Base-by-base conservation (phyloP, 495 filamentous ascomycete genomes). In the Daldinia caldariorum region DNA sequence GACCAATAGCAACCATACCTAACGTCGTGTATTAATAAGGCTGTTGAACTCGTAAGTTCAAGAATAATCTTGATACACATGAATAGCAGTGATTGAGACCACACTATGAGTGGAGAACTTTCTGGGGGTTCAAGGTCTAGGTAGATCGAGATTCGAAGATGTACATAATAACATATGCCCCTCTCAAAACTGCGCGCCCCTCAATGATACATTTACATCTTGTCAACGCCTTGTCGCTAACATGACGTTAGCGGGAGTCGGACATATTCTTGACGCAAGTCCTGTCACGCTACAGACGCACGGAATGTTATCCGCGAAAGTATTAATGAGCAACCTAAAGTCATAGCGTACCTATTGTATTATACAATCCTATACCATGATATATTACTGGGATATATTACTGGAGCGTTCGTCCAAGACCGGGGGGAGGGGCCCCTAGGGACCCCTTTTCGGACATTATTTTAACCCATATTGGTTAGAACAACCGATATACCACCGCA, bases 401-500 rank as follows among this genome's bases (percentile, higher is more conserved):
- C 38, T 58, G 59, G 37, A 47, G 29, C 22, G 9, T 29, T 41
- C 26, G 35, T 60, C 12, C 16, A 56, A 50, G 55, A 60, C 4
- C 39, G 7, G 58, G 61, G 61, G 6, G n/a, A n/a, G n/a, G n/a
- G n/a, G n/a, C n/a, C 34, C 26, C 26, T 12, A 55, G 60, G 65
- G 12, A 49, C 61, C 56, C 67, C 56, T 41, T 20, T 49, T n/a
- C 9, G 8, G 13, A n/a, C 14, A 18, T 31, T 43, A 35, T 32
- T 35, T 26, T 51, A 34, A 34, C 67, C 61, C 12, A 65, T 7
- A 60, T 31, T 9, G 54, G 61, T 61, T 70, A 70, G 61, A 65
- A 20, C 20, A 61, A 43, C 67, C 67, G 67, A 65, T 41, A 51
- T 70, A 65, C 14, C 61, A 70, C 67, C 61, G 59, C 5, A 41